phyloP scores from a whole-genome alignment of 352 stramenopile genomes.

The Hyaloperonospora brassicae region DNA sequence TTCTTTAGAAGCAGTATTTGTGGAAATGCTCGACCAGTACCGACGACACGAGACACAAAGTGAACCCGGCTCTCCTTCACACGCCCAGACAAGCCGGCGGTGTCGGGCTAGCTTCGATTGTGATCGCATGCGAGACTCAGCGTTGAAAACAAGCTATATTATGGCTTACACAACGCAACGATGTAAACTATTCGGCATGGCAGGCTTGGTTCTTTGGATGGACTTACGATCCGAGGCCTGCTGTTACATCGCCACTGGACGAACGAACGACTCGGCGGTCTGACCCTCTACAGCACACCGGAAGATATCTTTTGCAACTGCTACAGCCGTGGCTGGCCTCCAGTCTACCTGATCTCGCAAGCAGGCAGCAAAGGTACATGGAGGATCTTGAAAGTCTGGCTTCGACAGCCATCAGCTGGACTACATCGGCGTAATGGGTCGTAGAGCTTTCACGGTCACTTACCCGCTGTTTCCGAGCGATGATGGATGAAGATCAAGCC shows the following conservation, averaged over 20 bases:
- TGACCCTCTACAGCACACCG: no score
- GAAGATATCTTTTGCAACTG: no score
- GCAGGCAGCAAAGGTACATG: not conserved
- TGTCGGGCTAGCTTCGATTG: no score
- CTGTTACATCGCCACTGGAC: no score
- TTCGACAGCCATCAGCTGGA: not conserved
- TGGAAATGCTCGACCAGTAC: not conserved
- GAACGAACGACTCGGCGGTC: no score
- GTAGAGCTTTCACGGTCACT: not conserved
- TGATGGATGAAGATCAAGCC: not conserved
- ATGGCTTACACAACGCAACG: not conserved
- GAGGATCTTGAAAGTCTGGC: not conserved
- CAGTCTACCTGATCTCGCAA: no score
- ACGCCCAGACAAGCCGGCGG: constrained; percentile 12
- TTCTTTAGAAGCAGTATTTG: not conserved
- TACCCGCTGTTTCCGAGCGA: not conserved
- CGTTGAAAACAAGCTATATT: not conserved
- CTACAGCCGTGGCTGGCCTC: no score
- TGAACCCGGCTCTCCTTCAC: not conserved
- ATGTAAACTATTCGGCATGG: not conserved
- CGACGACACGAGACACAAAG: not conserved
- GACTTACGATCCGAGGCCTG: no score
- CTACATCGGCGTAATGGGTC: not conserved
- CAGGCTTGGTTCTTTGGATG: no score
- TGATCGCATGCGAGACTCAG: no score